Base-by-base conservation (phyloP, 768 basidiomycete genomes). In the Tulasnella sp. region DNA sequence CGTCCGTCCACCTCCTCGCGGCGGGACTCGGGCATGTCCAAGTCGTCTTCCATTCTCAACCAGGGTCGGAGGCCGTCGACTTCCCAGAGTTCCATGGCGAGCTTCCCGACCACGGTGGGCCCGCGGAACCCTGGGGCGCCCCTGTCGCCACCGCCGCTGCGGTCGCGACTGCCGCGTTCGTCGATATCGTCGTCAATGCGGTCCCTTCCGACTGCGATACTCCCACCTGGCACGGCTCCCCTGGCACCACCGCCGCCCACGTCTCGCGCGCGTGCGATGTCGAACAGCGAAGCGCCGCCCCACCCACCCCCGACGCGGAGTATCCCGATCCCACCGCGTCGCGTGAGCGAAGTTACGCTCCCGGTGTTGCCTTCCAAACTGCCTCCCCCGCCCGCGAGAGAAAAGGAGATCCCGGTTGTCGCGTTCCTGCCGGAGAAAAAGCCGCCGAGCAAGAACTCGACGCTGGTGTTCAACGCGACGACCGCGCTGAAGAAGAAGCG, bases 131-230 rank as follows among this genome's bases (percentile, higher is more conserved):
- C 40, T 9, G 42, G 55, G 8, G 55, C 42, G 11, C 55, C 55
- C 1, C 34, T 57, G 5, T 43, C 55, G 7, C 55, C 55, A 19
- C 55, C 55, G 19, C 55, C 55, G 6, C 41, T 19, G 31, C 40
- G 55, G 41, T 57, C 55, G 2, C 41, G 55, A 31, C 41, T 57
- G n/a, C 55, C 55, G 17, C 55, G 55, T n/a, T 45, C 55, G 25
- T 57, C 55, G 5, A 57, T 57, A 9, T 57, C 55, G 27, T 45
- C 42, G 15, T 57, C 55, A 27, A 48, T 45, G 5, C 41, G 43
- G 35, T 57, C 55, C 6, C 23, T 46, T 11, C 40, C 40, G 4
- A 45, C n/a, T 4, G 11, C 42, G 12, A 45, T 34, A 7, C n/a
- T n/a, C n/a, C n/a, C n/a, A n/a, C 50, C 50, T 29, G 23, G 25